Percentiles rank a stretch among this genome's conserved stretches.
phyloP scores from a whole-genome alignment of 768 basidiomycete genomes.

The Paxillus ammoniavirescens region DNA sequence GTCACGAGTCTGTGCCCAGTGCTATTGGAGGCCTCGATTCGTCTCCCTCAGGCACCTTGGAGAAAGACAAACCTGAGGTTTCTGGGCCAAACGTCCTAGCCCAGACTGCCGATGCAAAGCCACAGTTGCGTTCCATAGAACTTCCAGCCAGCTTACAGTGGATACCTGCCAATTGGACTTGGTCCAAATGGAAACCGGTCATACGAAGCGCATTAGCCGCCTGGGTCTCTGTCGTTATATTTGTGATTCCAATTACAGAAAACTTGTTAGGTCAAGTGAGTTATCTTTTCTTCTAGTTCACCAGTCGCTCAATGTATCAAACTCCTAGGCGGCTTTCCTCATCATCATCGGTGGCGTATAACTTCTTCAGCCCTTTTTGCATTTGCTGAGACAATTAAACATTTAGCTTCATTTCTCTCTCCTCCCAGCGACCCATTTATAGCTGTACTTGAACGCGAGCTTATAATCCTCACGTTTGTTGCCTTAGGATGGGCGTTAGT shows the following conservation, averaged over 20 bases:
- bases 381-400: constrained; percentile 1
- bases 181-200: constrained; percentile 60
- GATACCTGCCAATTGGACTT: constrained; percentile 56
- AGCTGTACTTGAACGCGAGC: constrained; percentile 64
- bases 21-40: not conserved
- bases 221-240: constrained; percentile 59
- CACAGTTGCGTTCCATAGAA: not conserved
- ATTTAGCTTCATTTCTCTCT: constrained; percentile 57
- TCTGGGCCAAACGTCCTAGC: not conserved
- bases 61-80: not conserved
- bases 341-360: constrained; percentile 54
- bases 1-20: not conserved
- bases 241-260: constrained; percentile 53
- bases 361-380: not conserved
- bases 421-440: constrained; percentile 69
- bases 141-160: constrained; percentile 43
- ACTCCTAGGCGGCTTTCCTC: constrained; percentile 56
- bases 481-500: constrained; percentile 60
- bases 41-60: not conserved
- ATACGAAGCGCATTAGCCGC: constrained; percentile 61
- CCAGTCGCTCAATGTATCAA: not conserved
- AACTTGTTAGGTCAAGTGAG: constrained; percentile 55
- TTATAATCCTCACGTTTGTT: constrained; percentile 50
- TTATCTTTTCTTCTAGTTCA: not conserved
- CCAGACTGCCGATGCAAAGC: not conserved